Conservation (phyloP, 495 filamentous ascomycete species). For the Chaetomium cochliodes region DNA sequence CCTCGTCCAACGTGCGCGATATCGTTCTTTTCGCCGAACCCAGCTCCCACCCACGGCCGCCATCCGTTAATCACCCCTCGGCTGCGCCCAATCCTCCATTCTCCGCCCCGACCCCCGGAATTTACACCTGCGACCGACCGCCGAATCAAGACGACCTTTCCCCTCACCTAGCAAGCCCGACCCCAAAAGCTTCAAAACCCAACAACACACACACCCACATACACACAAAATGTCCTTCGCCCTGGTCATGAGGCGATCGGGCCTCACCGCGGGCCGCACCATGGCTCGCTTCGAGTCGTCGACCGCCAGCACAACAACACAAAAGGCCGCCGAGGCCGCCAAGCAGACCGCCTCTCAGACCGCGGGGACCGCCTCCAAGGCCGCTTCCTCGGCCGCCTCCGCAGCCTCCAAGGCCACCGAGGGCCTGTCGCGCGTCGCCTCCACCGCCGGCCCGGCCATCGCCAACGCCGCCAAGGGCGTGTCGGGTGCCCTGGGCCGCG, state of each 20-base stretch:
- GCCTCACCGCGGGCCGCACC: constrained; percentile 43
- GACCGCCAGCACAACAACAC: constrained; percentile 26
- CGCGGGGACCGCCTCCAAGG: constrained; percentile 69
- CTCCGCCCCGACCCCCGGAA: constrained; percentile 16
- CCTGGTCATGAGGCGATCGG: constrained; percentile 37
- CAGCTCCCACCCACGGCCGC: constrained; percentile 16
- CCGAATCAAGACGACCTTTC: not conserved
- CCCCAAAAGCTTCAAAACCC: not conserved
- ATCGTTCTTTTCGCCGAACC: constrained; percentile 27
- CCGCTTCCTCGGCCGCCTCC: constrained; percentile 64
- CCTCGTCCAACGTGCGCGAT: constrained; percentile 30
- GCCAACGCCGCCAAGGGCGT: constrained; percentile 65
- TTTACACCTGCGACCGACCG: constrained; percentile 9
- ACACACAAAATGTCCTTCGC: constrained; percentile 34
- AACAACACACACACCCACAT: no score
- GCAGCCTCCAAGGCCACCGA: constrained; percentile 75
- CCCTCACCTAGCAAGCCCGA: not conserved
- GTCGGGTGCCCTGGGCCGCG: constrained; percentile 63
- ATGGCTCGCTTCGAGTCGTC: constrained; percentile 54
- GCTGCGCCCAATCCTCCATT: constrained; percentile 7
- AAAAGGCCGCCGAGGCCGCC: constrained; percentile 61
- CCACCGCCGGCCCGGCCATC: constrained; percentile 75
- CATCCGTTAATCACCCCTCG: constrained; percentile 16
- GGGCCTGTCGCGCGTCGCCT: constrained; percentile 79
- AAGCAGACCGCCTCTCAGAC: constrained; percentile 62